Evolutionary conservation across 2,329 filamentous ascomycete species (phyloP).

Genomic region (Didymella segeticola): DNA sequence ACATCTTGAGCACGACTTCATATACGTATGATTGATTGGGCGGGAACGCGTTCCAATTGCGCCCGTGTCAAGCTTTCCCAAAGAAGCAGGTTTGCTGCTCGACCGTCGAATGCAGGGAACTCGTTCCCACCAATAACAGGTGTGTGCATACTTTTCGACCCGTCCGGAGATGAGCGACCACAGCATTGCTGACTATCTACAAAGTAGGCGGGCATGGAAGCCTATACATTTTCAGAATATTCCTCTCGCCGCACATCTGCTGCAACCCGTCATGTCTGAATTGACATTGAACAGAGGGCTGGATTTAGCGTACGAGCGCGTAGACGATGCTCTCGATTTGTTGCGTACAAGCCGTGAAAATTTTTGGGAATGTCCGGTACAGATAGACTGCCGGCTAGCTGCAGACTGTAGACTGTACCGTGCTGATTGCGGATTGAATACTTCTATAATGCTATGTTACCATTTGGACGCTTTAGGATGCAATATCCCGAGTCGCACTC

Average conservation of each 20-base stretch:
- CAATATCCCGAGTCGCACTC: background rate
- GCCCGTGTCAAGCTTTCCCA: slow-evolving; percentile 8
- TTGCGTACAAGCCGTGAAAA: no score
- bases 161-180: background rate
- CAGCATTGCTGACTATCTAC: background rate
- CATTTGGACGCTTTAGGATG: background rate
- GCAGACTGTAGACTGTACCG: background rate
- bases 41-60: slow-evolving; percentile 10
- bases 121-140: slow-evolving; percentile 18
- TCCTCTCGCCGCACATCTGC: no score
- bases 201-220: no score
- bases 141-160: background rate
- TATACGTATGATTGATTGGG: slow-evolving; percentile 8
- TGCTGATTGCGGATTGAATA: background rate
- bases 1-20: background rate
- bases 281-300: no score
- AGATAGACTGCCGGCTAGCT: background rate
- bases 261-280: no score
- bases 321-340: no score
- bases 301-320: no score
- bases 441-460: background rate
- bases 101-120: slow-evolving; percentile 10
- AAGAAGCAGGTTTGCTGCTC: slow-evolving; percentile 17
- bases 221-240: no score
- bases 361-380: background rate